phyloP scores from a whole-genome alignment of 2,329 filamentous ascomycete species.

The Chalaropsis ovoidea region DNA sequence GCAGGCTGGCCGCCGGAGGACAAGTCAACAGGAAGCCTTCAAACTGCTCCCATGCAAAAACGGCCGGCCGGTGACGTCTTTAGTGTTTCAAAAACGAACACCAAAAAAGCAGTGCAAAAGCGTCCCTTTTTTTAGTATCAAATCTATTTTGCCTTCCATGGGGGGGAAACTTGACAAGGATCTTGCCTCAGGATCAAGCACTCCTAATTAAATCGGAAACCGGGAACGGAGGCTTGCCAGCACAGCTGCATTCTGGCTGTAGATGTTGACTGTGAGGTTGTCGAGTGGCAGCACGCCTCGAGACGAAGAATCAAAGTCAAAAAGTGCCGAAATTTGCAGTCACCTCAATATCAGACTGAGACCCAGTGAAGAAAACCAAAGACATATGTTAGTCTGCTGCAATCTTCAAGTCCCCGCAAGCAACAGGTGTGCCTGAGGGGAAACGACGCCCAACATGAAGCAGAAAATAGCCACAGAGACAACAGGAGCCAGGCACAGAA shows the following conservation, averaged over 20 bases:
- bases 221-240: not conserved
- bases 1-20: not conserved
- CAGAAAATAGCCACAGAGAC: not conserved
- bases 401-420: not conserved
- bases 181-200: constrained; percentile 11
- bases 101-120: not conserved
- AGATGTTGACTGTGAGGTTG: not conserved
- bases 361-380: not conserved
- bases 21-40: not conserved
- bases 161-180: not conserved
- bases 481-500: constrained; percentile 2
- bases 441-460: not conserved
- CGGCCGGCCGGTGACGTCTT: not conserved
- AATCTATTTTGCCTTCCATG: not conserved
- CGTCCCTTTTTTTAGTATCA: constrained; percentile 1
- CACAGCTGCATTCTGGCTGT: not conserved
- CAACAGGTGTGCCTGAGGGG: not conserved
- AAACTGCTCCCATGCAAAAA: constrained; percentile 6
- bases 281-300: not conserved
- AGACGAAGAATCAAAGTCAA: not conserved
- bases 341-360: not conserved
- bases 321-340: not conserved
- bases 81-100: constrained; percentile 15
- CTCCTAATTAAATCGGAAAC: constrained; percentile 14
- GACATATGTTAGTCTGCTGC: not conserved